Evolutionary conservation across 2,329 filamentous ascomycete species (phyloP), one percentile per base, ranked within the genome.

Genomic region (Cryphonectria nitschkei): DNA sequence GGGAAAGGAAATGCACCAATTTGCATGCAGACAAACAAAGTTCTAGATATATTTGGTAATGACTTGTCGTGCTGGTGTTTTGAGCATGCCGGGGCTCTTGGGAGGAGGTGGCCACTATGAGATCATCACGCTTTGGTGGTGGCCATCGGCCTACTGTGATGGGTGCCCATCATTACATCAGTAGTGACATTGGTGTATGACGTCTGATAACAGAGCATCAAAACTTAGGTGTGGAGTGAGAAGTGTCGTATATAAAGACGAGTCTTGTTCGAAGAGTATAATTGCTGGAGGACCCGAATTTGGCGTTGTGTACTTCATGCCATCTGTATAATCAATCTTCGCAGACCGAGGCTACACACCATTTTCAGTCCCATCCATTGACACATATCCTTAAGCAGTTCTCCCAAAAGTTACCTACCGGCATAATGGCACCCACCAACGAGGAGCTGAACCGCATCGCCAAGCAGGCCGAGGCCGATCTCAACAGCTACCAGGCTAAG

Each of bases 401-500:
- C 8, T 26, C 43, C 32, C 39, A 29, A 32, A 64, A 29, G 22
- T n/a, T 32, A 56, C 14, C 58, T 0, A 1, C 68, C 63, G 8
- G 39, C 56, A 72, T 41, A 34, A 72, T 73, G 70, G 67, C 72
- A 58, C 68, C 70, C 16, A 66, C 70, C 58, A 69, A 77, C 75
- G 77, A 82, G 41, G 78, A 82, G 71, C 81, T 83, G 69, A 80
- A 81, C 72, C 75, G 82, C 68, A 82, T 86, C 68, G 81, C 84
- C 69, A 77, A 81, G 46, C 76, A 84, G 75, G 83, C 84, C 61
- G 83, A 86, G 79, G 76, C 76, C 67, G 83, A 86, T 74, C 79
- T 86, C 69, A 85, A 85, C 79, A 82, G 79, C 16, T 83, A 84
- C 75, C 80, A 84, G 74, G 77, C 83, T 74, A 86, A 85, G 78